Base-by-base conservation (phyloP, 495 filamentous ascomycete genomes). In the Ramalina intermedia region DNA sequence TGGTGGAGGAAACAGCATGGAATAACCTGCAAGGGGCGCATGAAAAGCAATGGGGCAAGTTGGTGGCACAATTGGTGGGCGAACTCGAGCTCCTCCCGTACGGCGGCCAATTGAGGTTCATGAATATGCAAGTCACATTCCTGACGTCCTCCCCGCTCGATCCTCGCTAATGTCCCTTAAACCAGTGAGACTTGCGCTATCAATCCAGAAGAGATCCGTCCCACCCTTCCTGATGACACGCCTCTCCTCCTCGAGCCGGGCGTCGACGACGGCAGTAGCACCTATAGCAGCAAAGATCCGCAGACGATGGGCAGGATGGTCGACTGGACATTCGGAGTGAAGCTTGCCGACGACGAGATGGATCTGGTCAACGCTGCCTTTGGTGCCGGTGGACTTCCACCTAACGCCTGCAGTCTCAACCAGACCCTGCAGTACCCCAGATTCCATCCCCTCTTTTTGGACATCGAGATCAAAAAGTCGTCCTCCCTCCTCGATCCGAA, bases 381-480 rank as follows among this genome's bases (percentile, higher is more conserved):
- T 37, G 41, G 35, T n/a, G 14, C 13, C 14, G n/a, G 37, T 47
- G 27, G 37, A 17, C 23, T 26, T n/a, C 26, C 24, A 14, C 23
- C 16, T 5, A 47, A 38, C n/a, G 18, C 13, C 16, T 38, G 14
- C 45, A 26, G 27, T 18, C 13, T 20, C 35, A 17, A 47, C 45
- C 45, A 38, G 35, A 33, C 45, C 45, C 45, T 27, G 21, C 35
- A 9, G 4, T 47, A 4, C 26, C 29, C 9, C 9, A 17, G 5
- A 33, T n/a, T 20, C 35, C 48, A 27, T 20, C 20, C 45, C 14
- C 17, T 50, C 12, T 42, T 35, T 7, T n/a, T 50, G 14, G 48
- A 50, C 40, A 43, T 50, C 33, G 48, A 43, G 24, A 23, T 50
- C 23, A 50, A 50, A 33, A 50, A 50, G 48, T 29, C 21, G 23